Evolutionary conservation across 2,329 filamentous ascomycete species (phyloP).

Genomic region (Verticillium albo-atrum): DNA sequence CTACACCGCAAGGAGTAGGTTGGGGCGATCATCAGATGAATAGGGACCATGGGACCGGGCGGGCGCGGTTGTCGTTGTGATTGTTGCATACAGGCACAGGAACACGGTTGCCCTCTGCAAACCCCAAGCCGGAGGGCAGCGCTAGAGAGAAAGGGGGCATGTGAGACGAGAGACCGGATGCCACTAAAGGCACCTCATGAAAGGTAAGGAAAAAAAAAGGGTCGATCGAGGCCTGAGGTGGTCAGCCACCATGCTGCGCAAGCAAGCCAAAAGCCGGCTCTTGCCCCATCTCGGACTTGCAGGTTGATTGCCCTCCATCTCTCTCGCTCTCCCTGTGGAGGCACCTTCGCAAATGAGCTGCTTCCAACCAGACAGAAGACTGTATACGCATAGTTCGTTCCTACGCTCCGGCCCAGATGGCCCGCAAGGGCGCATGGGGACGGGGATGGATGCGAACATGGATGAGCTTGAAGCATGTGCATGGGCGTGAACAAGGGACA

Average conservation of each 20-base stretch:
- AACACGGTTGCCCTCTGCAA: neutral
- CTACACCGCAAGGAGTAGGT: neutral
- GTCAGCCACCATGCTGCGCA: too few relatives aligned
- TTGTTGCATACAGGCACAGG: neutral
- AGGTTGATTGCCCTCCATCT: too few relatives aligned
- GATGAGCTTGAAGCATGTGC: neutral
- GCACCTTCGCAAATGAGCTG: too few relatives aligned
- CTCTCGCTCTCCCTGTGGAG: too few relatives aligned
- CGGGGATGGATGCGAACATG: neutral
- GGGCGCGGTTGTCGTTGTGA: neutral
- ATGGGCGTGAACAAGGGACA: neutral
- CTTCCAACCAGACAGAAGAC: too few relatives aligned
- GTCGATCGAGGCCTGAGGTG: neutral
- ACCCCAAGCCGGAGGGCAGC: neutral
- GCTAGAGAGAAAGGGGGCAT: constrained; percentile 3
- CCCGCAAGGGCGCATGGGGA: neutral
- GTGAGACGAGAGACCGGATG: neutral
- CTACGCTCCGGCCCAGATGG: neutral
- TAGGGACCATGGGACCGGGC: neutral
- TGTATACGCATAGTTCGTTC: too few relatives aligned
- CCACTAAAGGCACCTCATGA: neutral
- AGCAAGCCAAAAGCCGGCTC: neutral
- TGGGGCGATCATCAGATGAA: neutral
- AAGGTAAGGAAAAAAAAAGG: neutral
- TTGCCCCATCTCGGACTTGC: too few relatives aligned